Conservation (phyloP, 202 grass and related monocot species). For the Dendrocalamus latiflorus region DNA sequence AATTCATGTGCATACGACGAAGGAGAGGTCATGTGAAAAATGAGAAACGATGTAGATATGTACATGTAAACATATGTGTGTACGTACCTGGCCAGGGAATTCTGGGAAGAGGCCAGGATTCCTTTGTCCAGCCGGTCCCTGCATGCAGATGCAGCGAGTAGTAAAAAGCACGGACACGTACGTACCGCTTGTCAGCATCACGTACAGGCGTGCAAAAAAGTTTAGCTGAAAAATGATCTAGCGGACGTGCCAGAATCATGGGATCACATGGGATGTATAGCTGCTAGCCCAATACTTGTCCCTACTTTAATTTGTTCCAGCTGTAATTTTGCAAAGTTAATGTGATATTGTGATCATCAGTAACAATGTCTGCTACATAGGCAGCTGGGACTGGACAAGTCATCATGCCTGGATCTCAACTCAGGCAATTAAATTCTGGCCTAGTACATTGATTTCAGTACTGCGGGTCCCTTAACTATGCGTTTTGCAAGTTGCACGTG, state of each 20-base stretch:
- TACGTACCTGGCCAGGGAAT: background rate
- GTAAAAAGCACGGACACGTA: background rate
- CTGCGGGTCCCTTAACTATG: background rate
- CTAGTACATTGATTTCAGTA: background rate
- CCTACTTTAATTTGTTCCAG: background rate
- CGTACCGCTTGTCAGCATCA: background rate
- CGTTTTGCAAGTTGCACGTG: background rate
- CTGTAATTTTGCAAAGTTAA: background rate
- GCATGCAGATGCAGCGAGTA: background rate
- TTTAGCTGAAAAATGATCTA: background rate
- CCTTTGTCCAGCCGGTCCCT: background rate
- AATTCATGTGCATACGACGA: background rate
- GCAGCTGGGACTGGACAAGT: background rate
- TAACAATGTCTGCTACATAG: background rate
- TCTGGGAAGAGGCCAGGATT: background rate
- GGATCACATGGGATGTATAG: constrained; percentile 2
- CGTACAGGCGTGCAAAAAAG: constrained; percentile 36
- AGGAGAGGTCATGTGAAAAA: background rate
- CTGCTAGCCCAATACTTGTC: background rate
- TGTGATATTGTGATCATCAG: background rate
- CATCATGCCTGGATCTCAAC: background rate
- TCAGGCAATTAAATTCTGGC: background rate
- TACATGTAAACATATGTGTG: background rate
- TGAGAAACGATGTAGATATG: background rate
- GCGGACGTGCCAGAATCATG: background rate